A percentile compares a stretch with the other conserved stretches of the same genome.
These are phyloP conservation scores for Exophiala oligosperma DNA, from an alignment of 2,329 filamentous ascomycete species.

Conservation along the genomic window DNA sequence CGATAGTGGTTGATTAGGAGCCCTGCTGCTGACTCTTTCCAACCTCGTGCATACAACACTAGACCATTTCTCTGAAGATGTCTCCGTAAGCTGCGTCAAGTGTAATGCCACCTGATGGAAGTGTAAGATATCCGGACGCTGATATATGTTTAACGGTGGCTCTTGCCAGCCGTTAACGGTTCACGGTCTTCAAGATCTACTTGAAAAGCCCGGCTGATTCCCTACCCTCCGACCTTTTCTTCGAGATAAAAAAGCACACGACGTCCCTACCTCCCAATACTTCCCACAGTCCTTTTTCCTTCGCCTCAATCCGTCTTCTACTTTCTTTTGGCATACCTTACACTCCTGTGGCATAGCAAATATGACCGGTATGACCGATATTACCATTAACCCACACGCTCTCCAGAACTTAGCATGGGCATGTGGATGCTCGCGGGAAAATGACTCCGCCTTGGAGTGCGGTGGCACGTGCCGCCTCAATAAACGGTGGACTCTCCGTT, in stretches of 20 bases:
- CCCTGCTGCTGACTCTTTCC: too few relatives aligned
- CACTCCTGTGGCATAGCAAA: slow-evolving; percentile 8
- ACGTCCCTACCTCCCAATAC: slow-evolving; percentile 5
- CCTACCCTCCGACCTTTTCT: background rate
- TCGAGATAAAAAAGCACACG: slow-evolving; percentile 8
- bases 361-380: slow-evolving; percentile 1
- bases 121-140: background rate
- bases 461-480: slow-evolving; percentile 8
- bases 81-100: background rate
- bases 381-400: slow-evolving; percentile 6
- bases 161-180: background rate
- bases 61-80: background rate
- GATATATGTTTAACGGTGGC: background rate
- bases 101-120: background rate
- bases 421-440: slow-evolving; percentile 7
- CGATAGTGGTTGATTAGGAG: background rate
- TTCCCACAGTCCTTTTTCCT: slow-evolving; percentile 5
- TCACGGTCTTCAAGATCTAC: slow-evolving; percentile 1
- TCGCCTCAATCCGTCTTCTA: slow-evolving; percentile 7
- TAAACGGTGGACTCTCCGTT: slow-evolving; percentile 8
- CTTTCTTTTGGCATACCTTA: slow-evolving; percentile 10
- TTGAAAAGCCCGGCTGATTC: slow-evolving; percentile 1
- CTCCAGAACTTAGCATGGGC: background rate
- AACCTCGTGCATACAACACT: too few relatives aligned
- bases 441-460: slow-evolving; percentile 4